A percentile compares a stretch with the other conserved stretches of the same genome.
These are phyloP conservation scores for Nitzschia palea DNA, from an alignment of 108 stramenopile species.

Conservation along the genomic window DNA sequence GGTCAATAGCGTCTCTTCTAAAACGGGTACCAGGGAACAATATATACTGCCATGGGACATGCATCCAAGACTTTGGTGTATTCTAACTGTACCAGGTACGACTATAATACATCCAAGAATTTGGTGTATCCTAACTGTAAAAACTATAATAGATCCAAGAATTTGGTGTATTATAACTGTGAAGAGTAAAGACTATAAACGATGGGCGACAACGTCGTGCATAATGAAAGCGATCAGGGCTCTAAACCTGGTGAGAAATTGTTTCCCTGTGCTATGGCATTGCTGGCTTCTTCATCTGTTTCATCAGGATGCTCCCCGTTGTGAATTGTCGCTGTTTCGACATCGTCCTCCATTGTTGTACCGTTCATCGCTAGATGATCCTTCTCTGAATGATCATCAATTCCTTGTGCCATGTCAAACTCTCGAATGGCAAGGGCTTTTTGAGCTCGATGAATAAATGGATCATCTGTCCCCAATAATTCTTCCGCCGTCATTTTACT, in stretches of 20 bases:
- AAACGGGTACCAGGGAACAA: too few relatives aligned
- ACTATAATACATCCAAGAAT: too few relatives aligned
- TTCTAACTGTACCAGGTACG: too few relatives aligned
- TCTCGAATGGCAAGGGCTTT: conserved; percentile 4
- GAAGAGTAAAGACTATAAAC: too few relatives aligned
- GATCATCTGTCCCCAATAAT: conserved; percentile 9
- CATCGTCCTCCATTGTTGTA: neutral
- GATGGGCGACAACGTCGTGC: too few relatives aligned
- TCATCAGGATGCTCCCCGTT: neutral
- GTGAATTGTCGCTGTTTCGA: neutral
- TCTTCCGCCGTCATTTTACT: conserved; percentile 14
- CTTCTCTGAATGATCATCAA: neutral
- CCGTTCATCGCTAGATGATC: neutral
- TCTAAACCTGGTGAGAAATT: neutral
- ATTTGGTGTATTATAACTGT: too few relatives aligned
- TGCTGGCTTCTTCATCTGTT: too few relatives aligned
- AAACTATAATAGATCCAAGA: too few relatives aligned
- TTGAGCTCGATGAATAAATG: conserved; percentile 7
- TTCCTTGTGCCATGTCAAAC: neutral
- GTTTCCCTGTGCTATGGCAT: neutral
- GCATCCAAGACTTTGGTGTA: too few relatives aligned
- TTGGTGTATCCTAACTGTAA: too few relatives aligned
- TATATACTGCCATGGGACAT: too few relatives aligned
- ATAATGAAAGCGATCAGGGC: neutral
- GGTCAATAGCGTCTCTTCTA: too few relatives aligned